Percentiles rank a stretch among this genome's conserved stretches.
These are phyloP conservation scores for Kockovaella imperatae DNA, from an alignment of 768 basidiomycete genomes.

Conservation along the genomic window DNA sequence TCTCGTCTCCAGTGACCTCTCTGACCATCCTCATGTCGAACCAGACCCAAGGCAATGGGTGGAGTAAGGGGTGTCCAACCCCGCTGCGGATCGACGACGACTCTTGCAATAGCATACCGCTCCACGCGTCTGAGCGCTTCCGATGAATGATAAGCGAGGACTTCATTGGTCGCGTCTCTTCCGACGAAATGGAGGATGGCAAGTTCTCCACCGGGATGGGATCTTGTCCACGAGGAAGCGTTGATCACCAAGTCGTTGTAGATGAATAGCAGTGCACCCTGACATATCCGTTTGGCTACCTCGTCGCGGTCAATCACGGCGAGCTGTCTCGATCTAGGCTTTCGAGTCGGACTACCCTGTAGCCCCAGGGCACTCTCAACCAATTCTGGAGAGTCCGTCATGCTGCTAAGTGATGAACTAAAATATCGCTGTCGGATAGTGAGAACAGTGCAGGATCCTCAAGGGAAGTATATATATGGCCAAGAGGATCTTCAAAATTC, in stretches of 20 bases:
- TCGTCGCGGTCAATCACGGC: conserved; percentile 49
- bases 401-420: no score
- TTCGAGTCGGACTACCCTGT: no score
- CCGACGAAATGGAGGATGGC: conserved; percentile 91
- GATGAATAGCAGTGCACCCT: conserved; percentile 68
- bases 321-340: no score
- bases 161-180: conserved; percentile 88
- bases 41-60: conserved; percentile 69
- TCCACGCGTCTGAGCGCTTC: conserved; percentile 53
- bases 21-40: conserved; percentile 27
- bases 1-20: conserved; percentile 39
- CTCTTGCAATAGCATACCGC: conserved; percentile 62
- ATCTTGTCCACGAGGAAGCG: conserved; percentile 58
- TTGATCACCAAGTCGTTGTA: conserved; percentile 54
- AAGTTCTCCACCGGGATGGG: conserved; percentile 83
- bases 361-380: no score
- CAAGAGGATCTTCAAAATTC: no score
- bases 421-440: no score
- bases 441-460: no score
- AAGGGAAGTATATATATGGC: no score
- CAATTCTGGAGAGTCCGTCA: no score
- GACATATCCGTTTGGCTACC: conserved; percentile 63
- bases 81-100: conserved; percentile 46
- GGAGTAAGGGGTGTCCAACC: conserved; percentile 59
- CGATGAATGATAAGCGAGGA: conserved; percentile 77